These are phyloP conservation scores for Oidiodendron maius DNA, from an alignment of 495 filamentous ascomycete genomes.

Conservation along the genomic window DNA sequence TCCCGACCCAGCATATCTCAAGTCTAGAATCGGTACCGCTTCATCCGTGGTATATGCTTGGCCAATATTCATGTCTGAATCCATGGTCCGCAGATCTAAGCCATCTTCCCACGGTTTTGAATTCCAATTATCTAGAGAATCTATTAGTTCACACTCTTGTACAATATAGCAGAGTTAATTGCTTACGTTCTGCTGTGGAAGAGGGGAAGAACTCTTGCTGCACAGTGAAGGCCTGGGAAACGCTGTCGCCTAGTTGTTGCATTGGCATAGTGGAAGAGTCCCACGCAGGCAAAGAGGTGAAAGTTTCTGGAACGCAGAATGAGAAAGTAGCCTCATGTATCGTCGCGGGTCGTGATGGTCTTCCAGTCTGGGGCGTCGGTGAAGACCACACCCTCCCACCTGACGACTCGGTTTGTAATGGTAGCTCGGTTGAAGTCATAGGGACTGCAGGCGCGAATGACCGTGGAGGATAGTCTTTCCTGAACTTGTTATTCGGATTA, in stretches of 20 bases:
- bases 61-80: constrained; percentile 45
- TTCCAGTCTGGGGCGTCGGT: constrained; percentile 14
- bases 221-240: constrained; percentile 43
- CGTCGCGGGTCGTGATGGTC: constrained; percentile 42
- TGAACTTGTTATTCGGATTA: constrained; percentile 24
- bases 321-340: constrained; percentile 53
- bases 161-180: constrained; percentile 11
- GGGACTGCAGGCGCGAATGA: constrained; percentile 19
- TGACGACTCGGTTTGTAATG: constrained; percentile 17
- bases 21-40: constrained; percentile 47
- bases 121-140: constrained; percentile 38
- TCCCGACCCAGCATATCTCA: constrained; percentile 32
- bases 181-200: constrained; percentile 45
- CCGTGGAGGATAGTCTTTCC: constrained; percentile 23
- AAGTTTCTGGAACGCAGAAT: constrained; percentile 48
- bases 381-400: constrained; percentile 24
- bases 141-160: constrained; percentile 20
- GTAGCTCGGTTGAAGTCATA: constrained; percentile 23
- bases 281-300: constrained; percentile 44
- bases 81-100: constrained; percentile 38
- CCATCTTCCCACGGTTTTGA: constrained; percentile 44
- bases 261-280: constrained; percentile 45
- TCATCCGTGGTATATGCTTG: constrained; percentile 52
- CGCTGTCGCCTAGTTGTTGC: constrained; percentile 38
- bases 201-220: constrained; percentile 48